Evolutionary conservation across 805 yeast species (phyloP).

Genomic region (Candida montana): DNA sequence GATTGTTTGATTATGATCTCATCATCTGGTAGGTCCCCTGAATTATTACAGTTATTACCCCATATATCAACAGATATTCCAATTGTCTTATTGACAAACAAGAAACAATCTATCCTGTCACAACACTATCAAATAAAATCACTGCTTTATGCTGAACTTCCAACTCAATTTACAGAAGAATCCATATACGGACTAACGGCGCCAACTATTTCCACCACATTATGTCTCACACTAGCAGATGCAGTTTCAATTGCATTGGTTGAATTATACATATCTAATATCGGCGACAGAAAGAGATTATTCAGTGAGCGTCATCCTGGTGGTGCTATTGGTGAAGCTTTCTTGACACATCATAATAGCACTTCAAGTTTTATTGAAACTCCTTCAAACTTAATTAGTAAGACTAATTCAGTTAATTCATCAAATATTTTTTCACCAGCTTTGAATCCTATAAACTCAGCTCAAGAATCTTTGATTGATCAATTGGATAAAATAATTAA

Average conservation of each 20-base stretch:
- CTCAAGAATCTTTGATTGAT: conserved; percentile 7
- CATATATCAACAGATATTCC: conserved; percentile 52
- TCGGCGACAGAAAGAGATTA: conserved; percentile 42
- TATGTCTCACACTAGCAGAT: conserved; percentile 72
- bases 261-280: conserved; percentile 59
- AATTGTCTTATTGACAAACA: conserved; percentile 59
- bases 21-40: conserved; percentile 82
- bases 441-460: conserved; percentile 6
- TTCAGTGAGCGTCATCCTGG: conserved; percentile 85
- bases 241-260: conserved; percentile 70
- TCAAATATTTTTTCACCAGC: conserved; percentile 11
- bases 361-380: conserved; percentile 4
- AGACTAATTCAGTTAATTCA: conserved; percentile 11
- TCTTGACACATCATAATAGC: conserved; percentile 26
- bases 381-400: conserved; percentile 5
- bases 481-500: neutral
- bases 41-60: conserved; percentile 45
- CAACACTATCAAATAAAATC: conserved; percentile 43
- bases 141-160: conserved; percentile 58
- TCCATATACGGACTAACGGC: conserved; percentile 74
- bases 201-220: conserved; percentile 80
- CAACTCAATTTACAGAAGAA: conserved; percentile 49
- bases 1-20: conserved; percentile 63
- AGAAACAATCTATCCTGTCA: conserved; percentile 50
- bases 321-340: conserved; percentile 74